Percentiles rank a stretch among this genome's conserved stretches.
phyloP scores from a whole-genome alignment of 23 red algal genomes.

The Gracilaria domingensis region DNA sequence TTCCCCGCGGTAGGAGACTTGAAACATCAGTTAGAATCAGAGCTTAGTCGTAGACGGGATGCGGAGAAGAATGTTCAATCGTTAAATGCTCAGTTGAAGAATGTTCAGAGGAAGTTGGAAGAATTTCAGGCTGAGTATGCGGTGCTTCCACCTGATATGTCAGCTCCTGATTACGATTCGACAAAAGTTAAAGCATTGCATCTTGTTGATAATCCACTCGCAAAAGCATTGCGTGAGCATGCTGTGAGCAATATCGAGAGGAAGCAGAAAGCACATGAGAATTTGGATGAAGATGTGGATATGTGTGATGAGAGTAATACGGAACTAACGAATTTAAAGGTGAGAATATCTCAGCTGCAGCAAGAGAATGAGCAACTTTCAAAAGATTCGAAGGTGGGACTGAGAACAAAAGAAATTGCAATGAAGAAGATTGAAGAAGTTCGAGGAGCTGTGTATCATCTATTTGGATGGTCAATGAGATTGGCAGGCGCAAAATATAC shows the following conservation, averaged over 20 bases:
- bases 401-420: conserved; percentile 83
- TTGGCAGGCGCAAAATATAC: conserved; percentile 83
- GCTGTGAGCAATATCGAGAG: conserved; percentile 2
- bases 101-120: neutral
- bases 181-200: conserved; percentile 55
- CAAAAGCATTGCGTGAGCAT: conserved; percentile 30
- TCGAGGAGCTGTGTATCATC: conserved; percentile 76
- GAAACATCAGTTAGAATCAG: neutral
- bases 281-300: conserved; percentile 47
- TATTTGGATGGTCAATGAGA: conserved; percentile 94
- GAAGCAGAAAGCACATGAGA: neutral
- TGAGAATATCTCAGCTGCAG: conserved; percentile 18
- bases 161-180: conserved; percentile 53
- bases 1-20: neutral
- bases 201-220: conserved; percentile 31
- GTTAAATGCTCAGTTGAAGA: neutral
- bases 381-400: conserved; percentile 65
- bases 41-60: neutral
- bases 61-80: neutral
- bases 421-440: conserved; percentile 91
- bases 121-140: conserved; percentile 23
- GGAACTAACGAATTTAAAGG: conserved; percentile 15
- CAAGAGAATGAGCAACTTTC: conserved; percentile 49
- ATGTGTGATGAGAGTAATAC: neutral
- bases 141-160: neutral